Percentiles rank a stretch among this genome's conserved stretches.
These are phyloP conservation scores for Tephrocybe sp. DNA, from an alignment of 768 basidiomycete species.

Conservation along the genomic window DNA sequence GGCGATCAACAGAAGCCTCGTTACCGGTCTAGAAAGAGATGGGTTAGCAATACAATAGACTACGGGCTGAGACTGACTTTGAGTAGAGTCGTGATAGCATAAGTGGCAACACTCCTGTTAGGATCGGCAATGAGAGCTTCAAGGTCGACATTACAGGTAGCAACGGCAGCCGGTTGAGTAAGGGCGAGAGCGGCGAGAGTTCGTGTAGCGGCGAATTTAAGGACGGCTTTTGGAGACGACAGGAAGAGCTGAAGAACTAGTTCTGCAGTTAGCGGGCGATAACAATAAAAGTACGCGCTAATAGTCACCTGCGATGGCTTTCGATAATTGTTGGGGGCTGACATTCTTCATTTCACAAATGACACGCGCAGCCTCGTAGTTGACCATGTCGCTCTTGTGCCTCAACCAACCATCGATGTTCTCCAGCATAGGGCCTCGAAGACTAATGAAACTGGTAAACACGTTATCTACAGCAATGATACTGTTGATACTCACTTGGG, in stretches of 20 bases:
- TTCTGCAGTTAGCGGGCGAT: conserved; percentile 6
- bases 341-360: conserved; percentile 96
- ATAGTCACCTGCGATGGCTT: conserved; percentile 81
- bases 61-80: conserved; percentile 52
- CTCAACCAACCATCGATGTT: conserved; percentile 92
- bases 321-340: conserved; percentile 70
- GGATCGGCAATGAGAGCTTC: conserved; percentile 95
- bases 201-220: conserved; percentile 97
- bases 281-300: conserved; percentile 1
- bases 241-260: conserved; percentile 93
- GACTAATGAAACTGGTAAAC: conserved; percentile 38
- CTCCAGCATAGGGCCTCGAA: conserved; percentile 91
- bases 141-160: conserved; percentile 92
- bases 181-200: conserved; percentile 89
- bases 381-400: conserved; percentile 99
- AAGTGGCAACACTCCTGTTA: conserved; percentile 96
- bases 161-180: conserved; percentile 82
- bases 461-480: background rate
- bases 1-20: conserved; percentile 96
- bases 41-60: conserved; percentile 1
- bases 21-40: conserved; percentile 77
- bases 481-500: conserved; percentile 71
- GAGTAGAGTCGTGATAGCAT: conserved; percentile 96
- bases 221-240: conserved; percentile 89
- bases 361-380: conserved; percentile 95